phyloP scores from a whole-genome alignment of 2,329 filamentous ascomycete genomes.

The Westerdykella aurantiaca region DNA sequence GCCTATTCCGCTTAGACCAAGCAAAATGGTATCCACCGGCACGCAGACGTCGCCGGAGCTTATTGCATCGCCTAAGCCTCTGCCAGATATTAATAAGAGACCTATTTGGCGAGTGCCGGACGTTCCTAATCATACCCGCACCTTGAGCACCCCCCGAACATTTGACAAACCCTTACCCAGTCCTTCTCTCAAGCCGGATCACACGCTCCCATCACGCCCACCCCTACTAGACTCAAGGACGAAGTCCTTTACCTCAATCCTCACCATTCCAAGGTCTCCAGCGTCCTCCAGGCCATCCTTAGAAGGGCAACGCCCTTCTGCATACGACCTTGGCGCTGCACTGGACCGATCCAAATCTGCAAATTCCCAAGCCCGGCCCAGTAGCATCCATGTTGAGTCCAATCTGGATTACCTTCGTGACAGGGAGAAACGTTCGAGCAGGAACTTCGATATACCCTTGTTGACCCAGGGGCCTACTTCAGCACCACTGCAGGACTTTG shows the following conservation, averaged over 20 bases:
- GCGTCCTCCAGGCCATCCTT: conserved; percentile 62
- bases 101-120: conserved; percentile 53
- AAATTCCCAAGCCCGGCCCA: conserved; percentile 64
- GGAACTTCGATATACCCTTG: conserved; percentile 28
- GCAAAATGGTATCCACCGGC: conserved; percentile 60
- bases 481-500: conserved; percentile 28
- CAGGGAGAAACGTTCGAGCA: conserved; percentile 50
- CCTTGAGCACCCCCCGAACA: conserved; percentile 47
- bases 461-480: conserved; percentile 24
- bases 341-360: conserved; percentile 57
- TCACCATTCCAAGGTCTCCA: conserved; percentile 50
- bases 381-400: conserved; percentile 76
- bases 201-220: conserved; percentile 37
- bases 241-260: conserved; percentile 46
- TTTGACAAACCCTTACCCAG: conserved; percentile 34
- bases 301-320: conserved; percentile 62
- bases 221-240: conserved; percentile 44
- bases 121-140: conserved; percentile 37
- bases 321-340: conserved; percentile 55
- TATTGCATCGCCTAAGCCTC: conserved; percentile 33
- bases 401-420: conserved; percentile 79
- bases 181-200: conserved; percentile 35
- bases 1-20: conserved; percentile 45
- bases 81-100: conserved; percentile 35
- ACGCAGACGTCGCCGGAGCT: conserved; percentile 68